Base-by-base conservation (phyloP, 352 stramenopile species). In the Globisporangium iwayamae region DNA sequence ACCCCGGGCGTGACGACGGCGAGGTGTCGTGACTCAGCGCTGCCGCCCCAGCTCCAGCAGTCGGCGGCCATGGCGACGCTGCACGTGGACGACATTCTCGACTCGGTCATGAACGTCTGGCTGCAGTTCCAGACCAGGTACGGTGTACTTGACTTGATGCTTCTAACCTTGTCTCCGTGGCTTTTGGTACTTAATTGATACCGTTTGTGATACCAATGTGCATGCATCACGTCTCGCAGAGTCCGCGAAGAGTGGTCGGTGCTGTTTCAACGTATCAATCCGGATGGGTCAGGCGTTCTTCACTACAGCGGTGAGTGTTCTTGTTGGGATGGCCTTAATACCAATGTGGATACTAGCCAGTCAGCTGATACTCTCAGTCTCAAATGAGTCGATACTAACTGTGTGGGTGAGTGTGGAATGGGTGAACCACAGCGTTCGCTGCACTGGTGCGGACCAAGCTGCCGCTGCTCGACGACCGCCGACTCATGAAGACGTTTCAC, bases 61-160 rank as follows among this genome's bases (percentile, higher is more conserved):
- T 70, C 41, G 41, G 36, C 38, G 25, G 45, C 58, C 8, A 62
- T 62, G n/a, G 55, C 68, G 14, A 71, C 80, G 32, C 57, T 91
- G 45, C 77, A 78, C 28, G 52, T 95, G 1, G 81, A 94, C 18
- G 81, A 91, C 5, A 69, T 93, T 20, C 64, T 95, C 20, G 80
- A 91, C 36, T 72, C 72, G 52, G 54, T 92, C 11, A 92, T 93
- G 83, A 75, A 75, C 20, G 69, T 81, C 28, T 95, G 85, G 87
- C 72, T 89, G 50, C 79, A 87, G 38, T 74, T 80, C 55, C 83
- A 91, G 54, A 65, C 76, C 47, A 75, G 66, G 81, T 90, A 74
- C 10, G 70, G 2, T n/a, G n/a, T 13, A 18, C 13, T 43, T 16
- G 34, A 20, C 36, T 32, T 54, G 22, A 46, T 43, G 28, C 10